phyloP scores from a whole-genome alignment of 495 filamentous ascomycete genomes.

The Lophiotrema nucula region DNA sequence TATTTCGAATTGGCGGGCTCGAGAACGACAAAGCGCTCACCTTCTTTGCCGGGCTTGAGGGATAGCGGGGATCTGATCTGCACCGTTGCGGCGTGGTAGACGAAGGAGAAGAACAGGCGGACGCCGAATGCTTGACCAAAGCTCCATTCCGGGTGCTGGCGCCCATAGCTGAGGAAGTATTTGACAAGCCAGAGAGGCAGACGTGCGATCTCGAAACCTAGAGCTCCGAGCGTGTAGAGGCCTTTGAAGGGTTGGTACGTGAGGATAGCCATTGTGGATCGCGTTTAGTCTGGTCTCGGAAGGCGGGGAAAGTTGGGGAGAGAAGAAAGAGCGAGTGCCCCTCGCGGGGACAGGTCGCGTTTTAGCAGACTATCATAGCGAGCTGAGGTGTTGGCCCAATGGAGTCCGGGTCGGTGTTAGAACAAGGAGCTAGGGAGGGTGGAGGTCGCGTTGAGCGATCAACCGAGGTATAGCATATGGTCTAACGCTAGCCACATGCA shows the following conservation, averaged over 20 bases:
- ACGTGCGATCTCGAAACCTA: conserved; percentile 30
- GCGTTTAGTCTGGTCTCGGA: background rate
- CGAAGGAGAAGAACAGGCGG: conserved; percentile 30
- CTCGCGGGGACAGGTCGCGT: too few species aligned
- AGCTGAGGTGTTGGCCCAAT: too few species aligned
- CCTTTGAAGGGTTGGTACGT: conserved; percentile 42
- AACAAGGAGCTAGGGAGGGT: too few species aligned
- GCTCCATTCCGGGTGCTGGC: conserved; percentile 38
- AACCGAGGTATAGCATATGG: too few species aligned
- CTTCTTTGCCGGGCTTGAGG: conserved; percentile 39
- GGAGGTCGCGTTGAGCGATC: too few species aligned
- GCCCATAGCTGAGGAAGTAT: conserved; percentile 32
- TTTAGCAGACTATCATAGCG: too few species aligned
- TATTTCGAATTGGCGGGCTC: conserved; percentile 19
- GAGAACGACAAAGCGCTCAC: conserved; percentile 38
- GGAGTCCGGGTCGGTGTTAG: too few species aligned
- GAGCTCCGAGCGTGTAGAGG: conserved; percentile 38
- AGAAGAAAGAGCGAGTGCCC: background rate
- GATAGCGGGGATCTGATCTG: conserved; percentile 31
- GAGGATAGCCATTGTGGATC: conserved; percentile 22
- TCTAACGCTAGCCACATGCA: too few species aligned
- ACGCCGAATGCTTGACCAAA: conserved; percentile 40
- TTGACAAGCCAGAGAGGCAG: conserved; percentile 39
- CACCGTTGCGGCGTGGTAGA: conserved; percentile 30
- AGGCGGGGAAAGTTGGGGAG: background rate